Percentiles rank a stretch among this genome's conserved stretches.
phyloP scores from a whole-genome alignment of 2,329 filamentous ascomycete species.

The Diaporthe sp. region DNA sequence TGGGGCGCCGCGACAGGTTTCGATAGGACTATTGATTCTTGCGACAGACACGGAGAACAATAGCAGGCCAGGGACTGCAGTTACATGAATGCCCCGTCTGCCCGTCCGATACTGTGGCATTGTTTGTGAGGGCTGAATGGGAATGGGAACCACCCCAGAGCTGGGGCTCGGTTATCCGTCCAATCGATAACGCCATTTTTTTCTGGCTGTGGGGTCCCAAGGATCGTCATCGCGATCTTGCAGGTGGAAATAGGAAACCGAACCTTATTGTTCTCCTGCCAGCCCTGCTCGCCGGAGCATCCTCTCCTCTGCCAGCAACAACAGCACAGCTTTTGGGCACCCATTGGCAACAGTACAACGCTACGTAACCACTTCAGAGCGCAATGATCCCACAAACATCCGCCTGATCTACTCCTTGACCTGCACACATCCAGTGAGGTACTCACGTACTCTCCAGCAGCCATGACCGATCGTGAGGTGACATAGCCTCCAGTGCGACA shows the following conservation, averaged over 20 bases:
- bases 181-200: constrained; percentile 26
- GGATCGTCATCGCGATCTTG: constrained; percentile 31
- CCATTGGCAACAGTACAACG: background rate
- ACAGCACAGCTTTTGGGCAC: background rate
- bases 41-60: constrained; percentile 8
- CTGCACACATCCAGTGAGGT: background rate
- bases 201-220: constrained; percentile 2
- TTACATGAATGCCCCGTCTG: background rate
- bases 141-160: background rate
- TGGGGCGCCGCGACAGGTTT: constrained; percentile 23
- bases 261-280: constrained; percentile 1
- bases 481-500: background rate
- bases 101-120: constrained; percentile 18
- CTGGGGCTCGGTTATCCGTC: constrained; percentile 19
- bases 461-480: background rate
- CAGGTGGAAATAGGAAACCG: constrained; percentile 20
- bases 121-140: constrained; percentile 26
- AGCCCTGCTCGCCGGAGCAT: constrained; percentile 6
- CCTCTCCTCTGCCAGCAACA: background rate
- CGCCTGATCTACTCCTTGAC: too few relatives aligned
- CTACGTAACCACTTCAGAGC: too few relatives aligned
- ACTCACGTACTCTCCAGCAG: background rate
- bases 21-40: constrained; percentile 23
- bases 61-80: background rate
- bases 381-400: background rate